These are phyloP conservation scores for Linum tenue DNA, from an alignment of 345 rosid species.

Conservation along the genomic window DNA sequence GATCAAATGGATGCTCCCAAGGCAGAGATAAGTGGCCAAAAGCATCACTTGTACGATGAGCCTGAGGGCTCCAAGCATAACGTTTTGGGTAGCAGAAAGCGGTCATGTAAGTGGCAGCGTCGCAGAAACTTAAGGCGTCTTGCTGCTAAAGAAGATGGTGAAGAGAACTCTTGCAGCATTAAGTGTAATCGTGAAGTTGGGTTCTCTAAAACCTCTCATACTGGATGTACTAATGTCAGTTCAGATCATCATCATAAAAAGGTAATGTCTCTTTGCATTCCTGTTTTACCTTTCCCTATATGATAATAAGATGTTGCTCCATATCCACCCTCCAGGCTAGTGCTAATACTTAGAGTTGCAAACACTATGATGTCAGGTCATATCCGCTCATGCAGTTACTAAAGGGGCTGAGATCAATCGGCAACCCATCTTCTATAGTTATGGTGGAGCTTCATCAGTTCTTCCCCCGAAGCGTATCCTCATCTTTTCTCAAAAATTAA, in stretches of 20 bases:
- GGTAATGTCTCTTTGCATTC: conserved; percentile 14
- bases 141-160: conserved; percentile 15
- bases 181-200: conserved; percentile 1
- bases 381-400: conserved; percentile 14
- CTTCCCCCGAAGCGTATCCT: conserved; percentile 71
- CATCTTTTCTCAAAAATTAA: conserved; percentile 4
- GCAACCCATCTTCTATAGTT: conserved; percentile 34
- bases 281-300: not conserved
- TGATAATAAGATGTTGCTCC: conserved; percentile 4
- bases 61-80: conserved; percentile 10
- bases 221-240: conserved; percentile 1
- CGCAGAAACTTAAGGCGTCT: conserved; percentile 15
- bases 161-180: not conserved
- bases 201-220: conserved; percentile 5
- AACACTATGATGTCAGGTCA: conserved; percentile 7
- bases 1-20: conserved; percentile 1
- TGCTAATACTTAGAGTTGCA: conserved; percentile 16
- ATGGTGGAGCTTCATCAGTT: conserved; percentile 29
- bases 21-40: conserved; percentile 6
- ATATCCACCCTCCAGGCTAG: conserved; percentile 5
- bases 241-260: conserved; percentile 14
- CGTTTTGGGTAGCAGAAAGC: conserved; percentile 17
- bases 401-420: conserved; percentile 29
- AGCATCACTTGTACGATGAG: conserved; percentile 8
- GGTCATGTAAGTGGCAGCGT: conserved; percentile 33